Conservation (phyloP, 2,329 filamentous ascomycete genomes). For the Fusarium piperis region DNA sequence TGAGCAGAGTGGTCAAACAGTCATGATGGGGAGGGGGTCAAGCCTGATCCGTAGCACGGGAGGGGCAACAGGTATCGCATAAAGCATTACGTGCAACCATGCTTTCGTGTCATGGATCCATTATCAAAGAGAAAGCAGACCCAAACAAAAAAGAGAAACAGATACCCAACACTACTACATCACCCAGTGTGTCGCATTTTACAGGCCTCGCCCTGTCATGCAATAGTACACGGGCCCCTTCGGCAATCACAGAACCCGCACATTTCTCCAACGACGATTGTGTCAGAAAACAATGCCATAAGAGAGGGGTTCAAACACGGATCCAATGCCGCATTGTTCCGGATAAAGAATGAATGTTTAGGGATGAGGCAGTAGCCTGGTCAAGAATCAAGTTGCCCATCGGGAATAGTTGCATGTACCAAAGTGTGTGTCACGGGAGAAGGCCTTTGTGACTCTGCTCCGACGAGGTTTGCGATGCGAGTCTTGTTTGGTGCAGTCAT, state of each 20-base stretch:
- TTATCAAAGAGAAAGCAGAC: background rate
- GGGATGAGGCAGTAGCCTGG: background rate
- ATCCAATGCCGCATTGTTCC: background rate
- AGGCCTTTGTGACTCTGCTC: background rate
- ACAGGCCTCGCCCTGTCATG: background rate
- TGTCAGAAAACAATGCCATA: background rate
- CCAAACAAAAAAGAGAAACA: conserved; percentile 10
- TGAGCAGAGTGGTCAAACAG: background rate
- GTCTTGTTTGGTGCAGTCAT: conserved; percentile 1
- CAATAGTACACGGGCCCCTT: background rate
- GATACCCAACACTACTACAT: conserved; percentile 19
- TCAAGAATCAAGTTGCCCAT: background rate
- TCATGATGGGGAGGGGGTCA: background rate
- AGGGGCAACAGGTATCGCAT: background rate
- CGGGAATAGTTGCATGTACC: background rate
- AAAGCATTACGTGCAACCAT: background rate
- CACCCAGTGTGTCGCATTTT: background rate
- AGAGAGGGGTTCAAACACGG: background rate
- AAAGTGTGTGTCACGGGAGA: background rate
- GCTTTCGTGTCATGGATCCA: background rate
- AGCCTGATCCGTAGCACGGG: background rate
- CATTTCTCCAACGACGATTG: background rate
- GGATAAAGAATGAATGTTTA: background rate
- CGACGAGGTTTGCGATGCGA: background rate
- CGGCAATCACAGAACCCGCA: background rate